phyloP scores from a whole-genome alignment of 345 rosid genomes.

The Salix viminalis region DNA sequence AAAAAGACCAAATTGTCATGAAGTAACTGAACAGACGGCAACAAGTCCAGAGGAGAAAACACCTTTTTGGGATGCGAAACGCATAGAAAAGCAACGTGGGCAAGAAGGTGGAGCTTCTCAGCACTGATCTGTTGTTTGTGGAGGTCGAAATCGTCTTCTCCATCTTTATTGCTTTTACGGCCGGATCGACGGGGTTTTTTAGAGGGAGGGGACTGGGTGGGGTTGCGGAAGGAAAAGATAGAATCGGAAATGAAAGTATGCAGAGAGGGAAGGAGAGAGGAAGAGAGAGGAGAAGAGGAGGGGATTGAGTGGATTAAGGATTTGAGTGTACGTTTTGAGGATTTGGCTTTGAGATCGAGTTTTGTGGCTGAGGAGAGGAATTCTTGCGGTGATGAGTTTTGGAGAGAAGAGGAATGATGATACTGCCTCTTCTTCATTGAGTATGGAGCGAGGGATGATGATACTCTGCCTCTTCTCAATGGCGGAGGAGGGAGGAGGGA shows the following conservation, averaged over 20 bases:
- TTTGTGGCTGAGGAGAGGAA: constrained; percentile 52
- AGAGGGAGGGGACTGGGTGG: constrained; percentile 44
- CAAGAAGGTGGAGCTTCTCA: constrained; percentile 43
- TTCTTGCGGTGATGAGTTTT: constrained; percentile 56
- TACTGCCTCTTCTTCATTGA: constrained; percentile 78
- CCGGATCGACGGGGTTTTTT: constrained; percentile 45
- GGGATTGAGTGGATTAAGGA: constrained; percentile 48
- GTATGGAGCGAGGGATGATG: neutral
- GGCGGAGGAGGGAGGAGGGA: too few relatives aligned
- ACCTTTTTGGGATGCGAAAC: constrained; percentile 45
- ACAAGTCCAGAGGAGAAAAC: constrained; percentile 42
- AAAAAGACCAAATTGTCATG: constrained; percentile 64
- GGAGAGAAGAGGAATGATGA: constrained; percentile 37
- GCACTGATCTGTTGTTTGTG: constrained; percentile 2
- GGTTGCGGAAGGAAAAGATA: constrained; percentile 33
- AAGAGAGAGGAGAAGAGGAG: constrained; percentile 45
- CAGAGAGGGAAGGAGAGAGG: constrained; percentile 56
- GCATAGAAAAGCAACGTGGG: constrained; percentile 44
- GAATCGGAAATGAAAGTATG: constrained; percentile 24
- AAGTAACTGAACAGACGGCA: constrained; percentile 53
- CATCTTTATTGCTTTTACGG: neutral
- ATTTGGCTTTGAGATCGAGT: constrained; percentile 49
- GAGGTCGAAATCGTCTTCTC: neutral
- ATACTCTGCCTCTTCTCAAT: too few relatives aligned
- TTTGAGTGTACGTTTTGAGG: constrained; percentile 64